Base-by-base conservation (phyloP, 164 flowering plant genomes). In the Cinnamomum chago region DNA sequence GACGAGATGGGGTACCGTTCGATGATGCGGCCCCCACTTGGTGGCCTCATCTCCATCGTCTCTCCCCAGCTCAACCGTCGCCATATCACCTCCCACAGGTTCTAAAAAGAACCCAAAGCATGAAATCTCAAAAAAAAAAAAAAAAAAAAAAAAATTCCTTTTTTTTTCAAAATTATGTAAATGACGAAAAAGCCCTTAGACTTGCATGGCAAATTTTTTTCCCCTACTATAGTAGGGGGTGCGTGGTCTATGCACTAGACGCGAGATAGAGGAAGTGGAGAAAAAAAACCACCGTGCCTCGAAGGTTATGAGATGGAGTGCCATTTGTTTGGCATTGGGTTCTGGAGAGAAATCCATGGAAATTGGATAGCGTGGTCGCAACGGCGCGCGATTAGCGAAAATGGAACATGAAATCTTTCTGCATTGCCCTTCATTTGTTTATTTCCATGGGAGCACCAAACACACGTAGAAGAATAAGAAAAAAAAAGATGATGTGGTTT, bases 1-100 rank as follows among this genome's bases (percentile, higher is more conserved):
- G 92, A 94, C 23, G 99, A 96, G 85, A 89, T 92, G 94, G 80
- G 74, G 22, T 96, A 96, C 83, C 74, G 98, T 83, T 89, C 98
- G 69, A 92, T 88, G 91, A 96, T 96, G 99, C 81, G 87, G 80
- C 97, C 99, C 22, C 99, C 99, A n/a, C 88, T 96, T 0, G 97
- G 98, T 20, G 99, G 99, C 0, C 85, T 96, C 25, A 87, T 94
- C 72, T 96, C 99, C 76, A 90, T 96, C 81, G 93, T 96, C 77
- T 84, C 94, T 23, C 87, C 97, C 0, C 89, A 86, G 1, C 74
- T 89, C 78, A 84, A 72, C 67, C 91, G 97, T 12, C 89, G 93
- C 81, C 92, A 95, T 84, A 88, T 94, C 0, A 75, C 82, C 35
- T 93, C 98, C 10, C 98, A 92, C 74, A 88, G 99, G 82, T 93